Conservation (phyloP, 2,329 filamentous ascomycete species). For the Aspergillus texensis region DNA sequence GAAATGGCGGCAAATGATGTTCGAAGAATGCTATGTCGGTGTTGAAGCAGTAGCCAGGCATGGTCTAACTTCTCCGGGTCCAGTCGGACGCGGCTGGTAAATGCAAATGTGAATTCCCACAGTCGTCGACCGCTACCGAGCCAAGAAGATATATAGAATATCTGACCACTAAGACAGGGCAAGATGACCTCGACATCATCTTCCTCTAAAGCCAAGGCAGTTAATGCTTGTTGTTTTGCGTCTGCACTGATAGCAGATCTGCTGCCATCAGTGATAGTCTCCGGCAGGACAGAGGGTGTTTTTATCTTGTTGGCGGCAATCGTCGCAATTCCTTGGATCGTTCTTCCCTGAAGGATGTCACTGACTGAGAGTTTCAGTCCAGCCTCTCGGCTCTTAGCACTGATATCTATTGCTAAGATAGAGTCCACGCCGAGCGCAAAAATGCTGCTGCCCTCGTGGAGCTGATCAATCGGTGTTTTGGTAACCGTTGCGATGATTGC, state of each 20-base stretch:
- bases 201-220: not conserved
- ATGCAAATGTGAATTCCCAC: slow-evolving; percentile 15
- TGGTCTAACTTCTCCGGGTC: not conserved
- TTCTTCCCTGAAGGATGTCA: not conserved
- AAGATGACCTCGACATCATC: not conserved
- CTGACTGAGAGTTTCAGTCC: not conserved
- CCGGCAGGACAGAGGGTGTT: not conserved
- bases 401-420: not conserved
- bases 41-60: slow-evolving; percentile 11
- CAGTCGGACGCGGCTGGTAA: slow-evolving; percentile 1
- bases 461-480: not conserved
- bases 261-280: not conserved
- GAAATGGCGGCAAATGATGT: slow-evolving; percentile 11
- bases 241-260: not conserved
- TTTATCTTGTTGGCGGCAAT: not conserved
- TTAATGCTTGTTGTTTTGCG: not conserved
- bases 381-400: not conserved
- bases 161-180: not conserved
- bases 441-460: not conserved
- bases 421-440: not conserved
- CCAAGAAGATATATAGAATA: slow-evolving; percentile 14
- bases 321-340: not conserved
- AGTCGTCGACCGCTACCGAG: slow-evolving; percentile 9
- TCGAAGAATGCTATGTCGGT: slow-evolving; percentile 13
- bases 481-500: not conserved